Percentiles rank a stretch among this genome's conserved stretches.
Conservation (phyloP, 2,329 filamentous ascomycete species). For the Sporothrix pseudoabietina region DNA sequence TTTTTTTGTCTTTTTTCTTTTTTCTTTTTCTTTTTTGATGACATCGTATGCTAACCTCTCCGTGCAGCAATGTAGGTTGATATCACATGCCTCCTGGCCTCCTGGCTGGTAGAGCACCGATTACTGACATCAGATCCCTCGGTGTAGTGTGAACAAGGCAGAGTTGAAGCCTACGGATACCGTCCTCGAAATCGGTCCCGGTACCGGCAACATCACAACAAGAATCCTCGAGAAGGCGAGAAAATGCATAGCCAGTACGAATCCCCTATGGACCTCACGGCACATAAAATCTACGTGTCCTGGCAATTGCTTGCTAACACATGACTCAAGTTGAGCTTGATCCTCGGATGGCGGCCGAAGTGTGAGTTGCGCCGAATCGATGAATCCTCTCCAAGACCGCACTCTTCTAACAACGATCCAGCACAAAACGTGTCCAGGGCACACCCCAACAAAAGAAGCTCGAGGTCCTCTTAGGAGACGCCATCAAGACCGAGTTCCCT, state of each 20-base stretch:
- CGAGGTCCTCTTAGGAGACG: slow-evolving; percentile 79
- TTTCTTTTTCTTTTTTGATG: too few species aligned
- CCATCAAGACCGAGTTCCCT: slow-evolving; percentile 80
- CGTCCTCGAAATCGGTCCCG: slow-evolving; percentile 86
- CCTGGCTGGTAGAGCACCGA: neutral
- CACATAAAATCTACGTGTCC: neutral
- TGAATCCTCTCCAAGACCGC: neutral
- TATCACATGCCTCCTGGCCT: neutral
- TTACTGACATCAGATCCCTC: neutral
- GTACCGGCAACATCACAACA: slow-evolving; percentile 81
- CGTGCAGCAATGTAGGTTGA: slow-evolving; percentile 34
- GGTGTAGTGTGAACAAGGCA: slow-evolving; percentile 33
- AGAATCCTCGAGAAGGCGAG: slow-evolving; percentile 86
- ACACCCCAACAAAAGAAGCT: slow-evolving; percentile 81
- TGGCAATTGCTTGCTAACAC: neutral
- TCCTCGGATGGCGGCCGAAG: slow-evolving; percentile 92
- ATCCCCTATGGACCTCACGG: neutral
- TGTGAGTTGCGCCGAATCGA: slow-evolving; percentile 65
- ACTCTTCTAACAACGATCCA: slow-evolving; percentile 2
- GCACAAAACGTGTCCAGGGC: slow-evolving; percentile 84
- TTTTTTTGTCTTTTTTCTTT: too few species aligned
- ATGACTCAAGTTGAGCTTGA: slow-evolving; percentile 75
- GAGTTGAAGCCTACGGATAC: slow-evolving; percentile 82
- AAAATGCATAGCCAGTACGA: slow-evolving; percentile 62
- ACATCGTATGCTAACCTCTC: slow-evolving; percentile 7